These are phyloP conservation scores for Teunomyces cretensis DNA, from an alignment of 805 yeast species.

Conservation along the genomic window DNA sequence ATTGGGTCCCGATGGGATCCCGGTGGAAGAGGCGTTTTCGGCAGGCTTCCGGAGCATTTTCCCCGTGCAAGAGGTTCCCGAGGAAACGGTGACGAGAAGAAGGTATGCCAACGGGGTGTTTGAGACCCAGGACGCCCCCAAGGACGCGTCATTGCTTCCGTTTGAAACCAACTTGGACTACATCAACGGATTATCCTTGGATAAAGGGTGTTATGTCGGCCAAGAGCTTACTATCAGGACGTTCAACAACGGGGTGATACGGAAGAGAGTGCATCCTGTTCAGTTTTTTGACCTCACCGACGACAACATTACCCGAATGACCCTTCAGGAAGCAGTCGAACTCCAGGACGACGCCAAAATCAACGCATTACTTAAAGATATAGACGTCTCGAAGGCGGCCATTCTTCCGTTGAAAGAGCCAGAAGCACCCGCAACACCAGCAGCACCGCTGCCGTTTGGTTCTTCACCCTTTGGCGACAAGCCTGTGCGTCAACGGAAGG, in stretches of 20 bases:
- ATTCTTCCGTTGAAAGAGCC: slow-evolving; percentile 22
- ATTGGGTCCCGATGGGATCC: slow-evolving; percentile 9
- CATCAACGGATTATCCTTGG: slow-evolving; percentile 75
- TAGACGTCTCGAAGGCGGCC: slow-evolving; percentile 14
- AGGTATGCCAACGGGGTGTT: slow-evolving; percentile 41
- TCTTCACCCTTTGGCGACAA: slow-evolving; percentile 43
- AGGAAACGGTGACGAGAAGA: slow-evolving; percentile 49
- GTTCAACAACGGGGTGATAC: slow-evolving; percentile 74
- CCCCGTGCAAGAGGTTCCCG: slow-evolving; percentile 54
- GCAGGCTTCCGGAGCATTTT: slow-evolving; percentile 19
- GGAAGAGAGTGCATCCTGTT: slow-evolving; percentile 78
- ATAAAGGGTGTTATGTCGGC: slow-evolving; percentile 96
- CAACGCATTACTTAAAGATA: slow-evolving; percentile 13
- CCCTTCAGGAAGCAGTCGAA: slow-evolving; percentile 10
- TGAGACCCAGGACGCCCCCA: slow-evolving; percentile 35
- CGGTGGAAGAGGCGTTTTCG: slow-evolving; percentile 23
- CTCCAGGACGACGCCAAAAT: slow-evolving; percentile 18
- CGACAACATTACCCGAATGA: slow-evolving; percentile 17
- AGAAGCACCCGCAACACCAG: slow-evolving; percentile 7
- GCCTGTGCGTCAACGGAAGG: slow-evolving; percentile 31
- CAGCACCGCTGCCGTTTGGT: slow-evolving; percentile 16
- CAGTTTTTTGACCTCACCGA: slow-evolving; percentile 26
- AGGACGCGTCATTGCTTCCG: slow-evolving; percentile 52
- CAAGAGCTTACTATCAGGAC: slow-evolving; percentile 94
- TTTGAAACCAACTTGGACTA: slow-evolving; percentile 82